phyloP scores from a whole-genome alignment of 176 grass and related monocot genomes.

The Olyra latifolia region DNA sequence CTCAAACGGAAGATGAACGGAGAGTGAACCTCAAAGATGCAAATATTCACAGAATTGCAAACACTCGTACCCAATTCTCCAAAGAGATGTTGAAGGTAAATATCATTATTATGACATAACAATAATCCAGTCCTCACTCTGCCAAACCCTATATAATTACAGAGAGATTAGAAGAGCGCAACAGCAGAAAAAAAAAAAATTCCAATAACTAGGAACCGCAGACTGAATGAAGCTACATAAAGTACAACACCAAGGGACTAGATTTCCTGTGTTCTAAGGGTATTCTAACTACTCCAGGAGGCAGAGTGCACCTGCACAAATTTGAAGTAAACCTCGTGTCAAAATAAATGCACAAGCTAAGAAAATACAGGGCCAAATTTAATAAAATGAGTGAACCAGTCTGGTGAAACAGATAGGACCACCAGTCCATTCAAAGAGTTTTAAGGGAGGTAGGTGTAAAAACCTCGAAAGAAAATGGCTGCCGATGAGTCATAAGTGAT shows the following conservation, averaged over 20 bases:
- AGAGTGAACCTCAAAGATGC: not conserved
- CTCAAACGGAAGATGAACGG: no score
- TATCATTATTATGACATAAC: conserved; percentile 30
- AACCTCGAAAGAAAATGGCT: conserved; percentile 44
- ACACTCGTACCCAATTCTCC: not conserved
- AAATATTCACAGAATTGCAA: not conserved
- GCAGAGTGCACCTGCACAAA: conserved; percentile 28
- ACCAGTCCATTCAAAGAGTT: not conserved
- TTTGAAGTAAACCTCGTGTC: conserved; percentile 11
- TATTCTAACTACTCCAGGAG: conserved; percentile 27
- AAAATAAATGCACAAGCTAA: conserved; percentile 3
- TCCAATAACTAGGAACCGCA: conserved; percentile 22
- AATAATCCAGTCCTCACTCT: conserved; percentile 17
- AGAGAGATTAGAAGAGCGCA: conserved; percentile 22
- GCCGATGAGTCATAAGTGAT: not conserved
- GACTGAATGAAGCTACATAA: conserved; percentile 29
- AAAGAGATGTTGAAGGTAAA: not conserved
- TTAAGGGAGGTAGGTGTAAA: not conserved
- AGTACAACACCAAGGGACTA: conserved; percentile 38
- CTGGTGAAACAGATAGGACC: not conserved
- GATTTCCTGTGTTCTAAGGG: conserved; percentile 15
- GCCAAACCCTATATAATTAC: conserved; percentile 45
- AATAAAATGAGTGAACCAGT: not conserved
- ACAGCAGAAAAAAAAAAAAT: conserved; percentile 8
- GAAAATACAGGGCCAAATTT: not conserved